phyloP scores from a whole-genome alignment of 805 yeast species.

The Candida namnaoensis region DNA sequence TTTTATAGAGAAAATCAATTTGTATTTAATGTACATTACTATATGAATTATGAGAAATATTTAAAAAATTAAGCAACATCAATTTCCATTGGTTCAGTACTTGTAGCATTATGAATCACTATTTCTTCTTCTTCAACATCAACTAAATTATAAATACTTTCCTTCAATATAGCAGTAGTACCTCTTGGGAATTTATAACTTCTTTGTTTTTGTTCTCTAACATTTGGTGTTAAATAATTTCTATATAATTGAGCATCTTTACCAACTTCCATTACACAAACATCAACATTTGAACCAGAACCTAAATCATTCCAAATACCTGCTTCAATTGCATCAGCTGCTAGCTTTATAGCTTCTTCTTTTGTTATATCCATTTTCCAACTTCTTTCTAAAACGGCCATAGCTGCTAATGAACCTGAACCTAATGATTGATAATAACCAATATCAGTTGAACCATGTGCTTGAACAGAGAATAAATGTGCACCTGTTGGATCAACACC shows the following conservation, averaged over 20 bases:
- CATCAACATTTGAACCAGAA: slow-evolving; percentile 95
- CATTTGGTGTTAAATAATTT: slow-evolving; percentile 87
- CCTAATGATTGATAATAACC: slow-evolving; percentile 92
- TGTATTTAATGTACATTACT: no score
- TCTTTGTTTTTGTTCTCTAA: slow-evolving; percentile 71
- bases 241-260: slow-evolving; percentile 79
- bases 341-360: slow-evolving; percentile 87
- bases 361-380: slow-evolving; percentile 74
- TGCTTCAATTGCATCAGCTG: slow-evolving; percentile 89
- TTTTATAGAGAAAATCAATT: no score
- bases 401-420: slow-evolving; percentile 96
- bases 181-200: slow-evolving; percentile 86
- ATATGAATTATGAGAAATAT: no score
- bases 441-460: slow-evolving; percentile 96
- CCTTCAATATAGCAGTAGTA: slow-evolving; percentile 80
- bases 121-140: slow-evolving; percentile 64
- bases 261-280: slow-evolving; percentile 94
- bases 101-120: slow-evolving; percentile 22
- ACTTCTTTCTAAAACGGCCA: slow-evolving; percentile 89
- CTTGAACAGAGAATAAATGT: slow-evolving; percentile 86
- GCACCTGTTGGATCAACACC: slow-evolving; percentile 97
- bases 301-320: slow-evolving; percentile 99
- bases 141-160: slow-evolving; percentile 54
- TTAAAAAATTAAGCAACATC: slow-evolving; percentile 21
- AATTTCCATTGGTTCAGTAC: slow-evolving; percentile 41